These are phyloP conservation scores for Elymus sibiricus DNA, from an alignment of 176 grass and related monocot species.

Conservation along the genomic window DNA sequence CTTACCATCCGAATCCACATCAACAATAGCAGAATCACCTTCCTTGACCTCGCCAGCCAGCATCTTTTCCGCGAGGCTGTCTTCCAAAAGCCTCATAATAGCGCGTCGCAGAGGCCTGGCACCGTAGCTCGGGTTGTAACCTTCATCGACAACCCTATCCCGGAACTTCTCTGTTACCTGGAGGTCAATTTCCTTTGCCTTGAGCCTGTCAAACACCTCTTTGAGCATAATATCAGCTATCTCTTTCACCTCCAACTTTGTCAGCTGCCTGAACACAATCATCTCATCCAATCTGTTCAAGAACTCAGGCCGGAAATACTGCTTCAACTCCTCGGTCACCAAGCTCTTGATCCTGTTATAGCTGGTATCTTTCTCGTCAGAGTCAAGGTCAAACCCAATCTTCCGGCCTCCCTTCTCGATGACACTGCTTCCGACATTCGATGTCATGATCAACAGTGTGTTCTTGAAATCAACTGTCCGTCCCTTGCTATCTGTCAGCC, in stretches of 20 bases:
- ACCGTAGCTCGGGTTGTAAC: constrained; percentile 91
- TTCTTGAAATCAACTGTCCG: constrained; percentile 97
- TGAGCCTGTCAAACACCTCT: constrained; percentile 89
- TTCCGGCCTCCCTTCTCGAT: constrained; percentile 91
- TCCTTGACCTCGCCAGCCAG: constrained; percentile 88
- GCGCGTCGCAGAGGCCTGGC: constrained; percentile 91
- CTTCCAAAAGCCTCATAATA: constrained; percentile 93
- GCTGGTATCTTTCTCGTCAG: constrained; percentile 83
- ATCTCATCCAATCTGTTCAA: constrained; percentile 93
- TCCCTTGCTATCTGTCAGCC: constrained; percentile 89
- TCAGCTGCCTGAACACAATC: constrained; percentile 97
- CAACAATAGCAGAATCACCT: constrained; percentile 89
- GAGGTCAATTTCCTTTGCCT: constrained; percentile 82
- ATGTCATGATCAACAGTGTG: constrained; percentile 89
- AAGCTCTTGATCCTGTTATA: constrained; percentile 94
- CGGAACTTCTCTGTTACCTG: constrained; percentile 93
- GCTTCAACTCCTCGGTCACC: constrained; percentile 90
- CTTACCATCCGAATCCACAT: constrained; percentile 89
- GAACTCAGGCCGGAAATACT: constrained; percentile 92
- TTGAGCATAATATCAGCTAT: constrained; percentile 98
- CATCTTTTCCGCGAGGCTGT: constrained; percentile 90
- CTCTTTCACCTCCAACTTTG: constrained; percentile 95
- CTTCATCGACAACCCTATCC: constrained; percentile 88
- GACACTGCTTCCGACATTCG: constrained; percentile 87
- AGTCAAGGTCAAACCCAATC: constrained; percentile 90